Evolutionary conservation across 768 basidiomycete genomes (phyloP), one percentile per base, ranked within the genome.

Genomic region (Leucosporidium yakuticum): DNA sequence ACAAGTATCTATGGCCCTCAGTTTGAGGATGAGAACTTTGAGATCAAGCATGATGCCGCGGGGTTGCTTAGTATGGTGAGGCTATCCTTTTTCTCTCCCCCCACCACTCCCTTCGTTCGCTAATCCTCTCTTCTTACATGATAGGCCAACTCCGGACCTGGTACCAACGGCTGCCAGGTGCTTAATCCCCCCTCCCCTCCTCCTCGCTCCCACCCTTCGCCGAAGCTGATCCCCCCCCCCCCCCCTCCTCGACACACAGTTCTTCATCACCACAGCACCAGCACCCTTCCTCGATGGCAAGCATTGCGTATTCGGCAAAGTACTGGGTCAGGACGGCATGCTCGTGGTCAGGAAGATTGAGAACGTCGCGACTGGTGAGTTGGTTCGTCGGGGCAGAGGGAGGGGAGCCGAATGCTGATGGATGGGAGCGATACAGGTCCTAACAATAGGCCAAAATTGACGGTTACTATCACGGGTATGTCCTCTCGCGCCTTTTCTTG

Each of bases 1-100:
- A 93, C 94, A 79, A 95, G 91, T n/a, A 91, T 99, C 71, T 98
- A 96, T 74, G 95, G 95, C 31, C 88, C 90, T 75, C 88, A 87
- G 0, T 93, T 94, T 54, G 67, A 94, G 87, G 95, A 98, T 75
- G 95, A 98, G 81, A 98, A 93, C 79, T 98, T 98, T 76, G 83
- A 84, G 63, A 86, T 91, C 75, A 94, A 93, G 77, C 95, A 99
- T 76, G 84, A 82, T 0, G 88, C 83, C 2, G 87, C 94, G 1
- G 94, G 94, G 1, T 80, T 97, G 48, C 80, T 98, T 31, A 94
- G 91, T 48, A 97, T 98, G 94, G 93, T 88, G 54, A 73, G 78
- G 54, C 23, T 74, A 49, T 79, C 60, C n/a, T 59, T 49, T 25
- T 59, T 58, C 25, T 57, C 49, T 62, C 23, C 57, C 39, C 29